Conservation (phyloP, 148 eudicot genomes). For the Hydrangea macrophylla region DNA sequence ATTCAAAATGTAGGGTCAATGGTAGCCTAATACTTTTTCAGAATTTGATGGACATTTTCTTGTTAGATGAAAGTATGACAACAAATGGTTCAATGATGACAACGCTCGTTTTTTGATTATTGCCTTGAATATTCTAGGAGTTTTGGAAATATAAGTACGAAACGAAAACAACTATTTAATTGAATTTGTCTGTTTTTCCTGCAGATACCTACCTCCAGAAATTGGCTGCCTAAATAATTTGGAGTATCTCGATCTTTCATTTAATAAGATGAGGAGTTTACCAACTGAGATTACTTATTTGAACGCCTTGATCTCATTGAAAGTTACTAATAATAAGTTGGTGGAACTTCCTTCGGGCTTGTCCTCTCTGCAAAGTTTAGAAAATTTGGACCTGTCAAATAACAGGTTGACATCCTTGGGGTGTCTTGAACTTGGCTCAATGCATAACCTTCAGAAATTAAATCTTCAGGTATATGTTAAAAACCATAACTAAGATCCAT, state of each 20-base stretch:
- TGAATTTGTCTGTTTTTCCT: conserved; percentile 10
- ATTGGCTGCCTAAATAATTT: conserved; percentile 69
- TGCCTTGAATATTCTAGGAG: not conserved
- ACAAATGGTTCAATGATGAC: not conserved
- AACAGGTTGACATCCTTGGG: conserved; percentile 76
- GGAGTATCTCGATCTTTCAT: conserved; percentile 85
- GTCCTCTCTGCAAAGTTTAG: conserved; percentile 63
- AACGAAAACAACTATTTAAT: not conserved
- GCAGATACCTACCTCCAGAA: conserved; percentile 96
- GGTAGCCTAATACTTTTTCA: not conserved
- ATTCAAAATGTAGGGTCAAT: not conserved
- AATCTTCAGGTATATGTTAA: conserved; percentile 71
- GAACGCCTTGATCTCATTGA: conserved; percentile 59
- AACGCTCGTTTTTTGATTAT: not conserved
- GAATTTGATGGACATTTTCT: not conserved
- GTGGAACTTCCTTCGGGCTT: conserved; percentile 64
- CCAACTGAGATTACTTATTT: conserved; percentile 74
- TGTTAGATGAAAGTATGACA: not conserved
- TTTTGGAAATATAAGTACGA: not conserved
- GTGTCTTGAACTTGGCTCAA: conserved; percentile 54
- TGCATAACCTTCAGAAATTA: conserved; percentile 68
- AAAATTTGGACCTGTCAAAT: conserved; percentile 77
- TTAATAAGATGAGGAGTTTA: conserved; percentile 74
- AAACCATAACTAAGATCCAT: not conserved
- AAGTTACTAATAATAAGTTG: conserved; percentile 76